Base-by-base conservation (phyloP, 257 asterid species). In the Petunia secreta region DNA sequence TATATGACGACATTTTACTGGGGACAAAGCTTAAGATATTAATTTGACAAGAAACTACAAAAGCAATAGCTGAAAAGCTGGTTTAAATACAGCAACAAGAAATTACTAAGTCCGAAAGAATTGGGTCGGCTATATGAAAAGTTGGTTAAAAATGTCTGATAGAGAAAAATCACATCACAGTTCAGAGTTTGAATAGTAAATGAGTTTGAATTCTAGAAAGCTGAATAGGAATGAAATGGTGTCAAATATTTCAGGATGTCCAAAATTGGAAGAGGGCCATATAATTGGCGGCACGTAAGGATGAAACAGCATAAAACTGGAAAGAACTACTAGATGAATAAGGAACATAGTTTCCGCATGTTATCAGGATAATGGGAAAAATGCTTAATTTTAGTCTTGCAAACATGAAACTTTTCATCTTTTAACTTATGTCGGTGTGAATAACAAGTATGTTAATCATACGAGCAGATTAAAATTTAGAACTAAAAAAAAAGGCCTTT, bases 121-220 rank as follows among this genome's bases (percentile, higher is more conserved):
- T 25, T 25, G 25, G 25, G 25, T 25, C 25, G 25, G 25, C 25
- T 25, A 25, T 25, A 25, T 34, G 44, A n/a, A 71, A 48, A 34
- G 44, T 71, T 71, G 77, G 77, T 71, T 71, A 46, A 48, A 25
- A 71, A 71, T 53, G 60, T 48, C 10, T 48, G 44, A 48, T 71
- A 52, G 77, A 71, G 34, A 71, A 71, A 10, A 71, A 71, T 34
- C 77, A 48, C 60, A 71, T 48, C 77, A 71, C 44, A 71, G 9
- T 50, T 48, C 41, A 48, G 75, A 66, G 7, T 41, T 66, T 7
- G 53, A 41, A 54, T 40, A 41, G 14, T 66, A 40, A 34, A 48
- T 34, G 60, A 71, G 77, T 48, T 50, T 34, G 77, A 71, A 34
- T 71, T 34, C 41, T 71, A 46, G 44, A 71, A 48, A 71, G 77